Evolutionary conservation across 225 moss, liverwort and hornwort genomes (phyloP), one percentile per base, ranked within the genome.

Genomic region (Takakia lepidozioides): DNA sequence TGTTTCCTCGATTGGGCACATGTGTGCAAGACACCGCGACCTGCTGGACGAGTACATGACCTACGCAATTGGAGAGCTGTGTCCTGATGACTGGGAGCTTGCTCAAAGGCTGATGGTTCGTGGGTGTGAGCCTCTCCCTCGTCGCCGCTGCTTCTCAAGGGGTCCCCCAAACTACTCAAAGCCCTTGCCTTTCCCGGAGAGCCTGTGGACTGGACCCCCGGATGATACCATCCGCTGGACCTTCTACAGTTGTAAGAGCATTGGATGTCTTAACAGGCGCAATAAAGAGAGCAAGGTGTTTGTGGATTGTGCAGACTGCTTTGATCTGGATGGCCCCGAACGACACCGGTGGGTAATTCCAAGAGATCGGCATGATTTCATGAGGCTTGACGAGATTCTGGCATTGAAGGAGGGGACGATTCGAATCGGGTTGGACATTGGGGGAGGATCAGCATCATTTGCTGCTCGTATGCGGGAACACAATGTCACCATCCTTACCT

Each of bases 111-210:
- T 77, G 20, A 38, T 77, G 29, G 55, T 71, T 1, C 63, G 71
- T 5, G 76, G 76, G 1, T 77, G 71, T 41, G 76, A 77, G 55
- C 76, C 76, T 35, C 49, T 77, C n/a, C 76, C 76, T 42, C 63
- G 67, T 11, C 48, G 76, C 30, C 67, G 76, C 46, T 75, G 75
- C 53, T 69, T 75, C 22, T 42, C 27, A 15, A 58, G 65, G 19
- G 65, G 60, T 19, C 70, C 70, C 22, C 35, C 45, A 24, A 39
- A 69, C 36, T 65, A 64, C 38, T 65, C 49, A 2, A 65, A 65
- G 48, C 75, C 75, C 15, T 48, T 29, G 5, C 75, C 75, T 14
- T 24, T 75, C 9, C 75, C 75, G 8, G 69, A 61, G 9, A 52
- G 69, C 1, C 37, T 61, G 5, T 75, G 75, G 75, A 52, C 29